Evolutionary conservation across 352 stramenopile genomes (phyloP).

Genomic region (Phytopythium vexans): DNA sequence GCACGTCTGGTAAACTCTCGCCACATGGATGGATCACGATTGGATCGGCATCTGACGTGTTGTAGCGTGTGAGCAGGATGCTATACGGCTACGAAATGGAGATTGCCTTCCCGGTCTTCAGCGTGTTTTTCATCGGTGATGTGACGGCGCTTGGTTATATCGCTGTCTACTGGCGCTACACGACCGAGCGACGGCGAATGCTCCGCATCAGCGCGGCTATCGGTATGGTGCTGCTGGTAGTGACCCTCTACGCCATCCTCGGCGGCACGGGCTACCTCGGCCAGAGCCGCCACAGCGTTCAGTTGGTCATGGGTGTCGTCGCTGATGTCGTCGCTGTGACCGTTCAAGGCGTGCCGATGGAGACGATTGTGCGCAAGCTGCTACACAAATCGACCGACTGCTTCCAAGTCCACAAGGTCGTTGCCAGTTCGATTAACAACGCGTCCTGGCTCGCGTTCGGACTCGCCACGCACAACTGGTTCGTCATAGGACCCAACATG

Average conservation of each 20-base stretch:
- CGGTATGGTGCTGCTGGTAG: constrained; percentile 13
- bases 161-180: constrained; percentile 31
- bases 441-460: constrained; percentile 31
- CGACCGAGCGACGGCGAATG: constrained; percentile 22
- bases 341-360: constrained; percentile 34
- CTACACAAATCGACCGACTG: constrained; percentile 38
- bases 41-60: neutral
- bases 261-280: constrained; percentile 26
- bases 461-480: constrained; percentile 27
- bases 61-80: constrained; percentile 8
- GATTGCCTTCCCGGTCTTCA: constrained; percentile 44
- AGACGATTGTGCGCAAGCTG: constrained; percentile 35
- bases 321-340: constrained; percentile 32
- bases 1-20: constrained; percentile 10
- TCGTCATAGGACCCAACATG: constrained; percentile 30
- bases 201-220: constrained; percentile 16
- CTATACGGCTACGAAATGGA: constrained; percentile 39
- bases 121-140: constrained; percentile 34
- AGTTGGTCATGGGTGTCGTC: constrained; percentile 23
- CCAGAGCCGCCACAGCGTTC: constrained; percentile 19
- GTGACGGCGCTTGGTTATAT: constrained; percentile 29
- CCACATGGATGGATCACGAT: neutral
- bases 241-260: constrained; percentile 39
- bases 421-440: constrained; percentile 42
- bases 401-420: constrained; percentile 51